Evolutionary conservation across 805 yeast species (phyloP), one percentile per base, ranked within the genome.

Genomic region (Zygosaccharomyces bailii): DNA sequence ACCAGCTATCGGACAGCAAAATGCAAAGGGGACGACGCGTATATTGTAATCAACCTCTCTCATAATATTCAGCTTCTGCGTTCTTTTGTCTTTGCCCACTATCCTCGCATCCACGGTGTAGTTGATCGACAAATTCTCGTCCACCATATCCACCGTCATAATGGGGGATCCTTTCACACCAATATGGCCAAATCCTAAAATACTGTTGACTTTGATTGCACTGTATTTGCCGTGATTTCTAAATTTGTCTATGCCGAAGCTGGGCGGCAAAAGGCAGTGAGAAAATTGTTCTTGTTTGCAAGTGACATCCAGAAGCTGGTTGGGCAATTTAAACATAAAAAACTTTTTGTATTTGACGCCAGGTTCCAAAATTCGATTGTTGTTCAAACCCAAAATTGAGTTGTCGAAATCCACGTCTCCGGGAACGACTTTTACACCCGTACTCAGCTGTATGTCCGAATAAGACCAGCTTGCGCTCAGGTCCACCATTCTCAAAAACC

Each of bases 401-500:
- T 76, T 75, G 53, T 79, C 84, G 36, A 51, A 54, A 56, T 79
- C 85, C 5, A 50, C 56, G 9, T 73, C 65, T 25, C 68, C 73
- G 1, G 73, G 67, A 24, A 63, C 70, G 50, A 74, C 72, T 40
- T 71, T 70, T 0, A 78, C 74, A 14, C 79, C 80, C 29, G 78
- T 69, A 51, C 74, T 72, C 2, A 82, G 78, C 13, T 78, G 71
- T 30, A 71, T 69, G 45, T 74, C 72, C 0, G 77, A 74, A 52
- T 71, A 74, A 6, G 82, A 74, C 73, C 72, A 71, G 40, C 66
- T 59, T 1, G 84, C 84, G 56, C 75, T 73, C 35, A 79, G 53
- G 54, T 80, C 85, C 39, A 78, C 75, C 83, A 78, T 80, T 50
- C 78, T 72, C 39, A 80, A 55, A 49, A 79, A 75, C 51, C 77